Evolutionary conservation across 1,284 basidiomycete species (phyloP).

Genomic region (Ceratobasidium theobromae): DNA sequence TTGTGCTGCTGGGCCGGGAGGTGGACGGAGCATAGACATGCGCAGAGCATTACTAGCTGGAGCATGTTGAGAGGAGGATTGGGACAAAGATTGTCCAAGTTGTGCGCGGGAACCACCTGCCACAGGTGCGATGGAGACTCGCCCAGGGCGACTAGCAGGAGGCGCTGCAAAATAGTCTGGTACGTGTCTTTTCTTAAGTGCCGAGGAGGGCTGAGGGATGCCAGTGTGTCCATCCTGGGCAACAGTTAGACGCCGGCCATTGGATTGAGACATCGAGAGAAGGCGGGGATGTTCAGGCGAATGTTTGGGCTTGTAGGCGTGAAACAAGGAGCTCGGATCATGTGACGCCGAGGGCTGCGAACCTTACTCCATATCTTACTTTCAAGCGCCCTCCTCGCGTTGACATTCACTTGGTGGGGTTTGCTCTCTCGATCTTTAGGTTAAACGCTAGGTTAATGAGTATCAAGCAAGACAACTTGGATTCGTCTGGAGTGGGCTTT

Average conservation of each 20-base stretch:
- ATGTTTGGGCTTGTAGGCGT: conserved; percentile 20
- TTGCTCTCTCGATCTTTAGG: not conserved
- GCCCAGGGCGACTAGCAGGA: conserved; percentile 5
- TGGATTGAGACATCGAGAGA: conserved; percentile 13
- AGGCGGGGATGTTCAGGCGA: not conserved
- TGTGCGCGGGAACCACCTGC: conserved; percentile 1
- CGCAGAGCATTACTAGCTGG: conserved; percentile 4
- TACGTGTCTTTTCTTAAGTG: conserved; percentile 10
- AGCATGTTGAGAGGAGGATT: conserved; percentile 16
- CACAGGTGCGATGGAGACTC: conserved; percentile 14
- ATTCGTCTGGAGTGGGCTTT: not conserved
- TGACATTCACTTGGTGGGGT: not conserved
- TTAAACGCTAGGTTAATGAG: not conserved
- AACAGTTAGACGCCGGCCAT: not conserved
- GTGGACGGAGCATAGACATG: conserved; percentile 27
- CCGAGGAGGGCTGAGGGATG: conserved; percentile 15
- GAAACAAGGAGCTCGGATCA: not conserved
- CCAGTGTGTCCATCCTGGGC: conserved; percentile 18
- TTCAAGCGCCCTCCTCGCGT: not conserved
- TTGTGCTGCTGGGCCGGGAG: not conserved
- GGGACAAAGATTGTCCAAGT: conserved; percentile 17
- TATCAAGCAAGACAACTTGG: not conserved
- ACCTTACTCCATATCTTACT: not conserved
- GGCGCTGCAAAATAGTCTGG: conserved; percentile 23
- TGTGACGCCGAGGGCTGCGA: not conserved